These are phyloP conservation scores for Tetragonia tetragonoides DNA, from an alignment of 148 eudicot genomes.

Conservation along the genomic window DNA sequence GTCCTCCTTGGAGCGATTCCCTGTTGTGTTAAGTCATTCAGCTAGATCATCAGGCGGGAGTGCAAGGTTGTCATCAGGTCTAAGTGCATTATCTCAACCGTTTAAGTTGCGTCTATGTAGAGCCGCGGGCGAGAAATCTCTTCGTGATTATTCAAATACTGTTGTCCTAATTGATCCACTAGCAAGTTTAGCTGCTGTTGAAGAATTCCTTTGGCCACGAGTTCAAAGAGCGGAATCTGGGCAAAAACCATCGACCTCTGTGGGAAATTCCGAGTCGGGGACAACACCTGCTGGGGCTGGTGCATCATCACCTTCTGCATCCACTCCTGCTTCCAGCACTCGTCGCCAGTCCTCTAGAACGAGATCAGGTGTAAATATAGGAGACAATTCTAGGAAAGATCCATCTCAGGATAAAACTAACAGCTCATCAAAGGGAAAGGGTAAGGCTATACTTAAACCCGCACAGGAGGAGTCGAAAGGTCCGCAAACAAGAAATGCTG, in stretches of 20 bases:
- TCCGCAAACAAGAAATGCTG: constrained; percentile 88
- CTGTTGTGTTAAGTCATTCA: constrained; percentile 84
- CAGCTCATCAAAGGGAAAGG: constrained; percentile 79
- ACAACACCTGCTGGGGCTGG: constrained; percentile 58
- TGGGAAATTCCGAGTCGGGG: constrained; percentile 64
- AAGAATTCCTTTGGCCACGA: constrained; percentile 95
- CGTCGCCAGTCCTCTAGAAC: constrained; percentile 82
- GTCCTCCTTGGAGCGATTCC: constrained; percentile 92
- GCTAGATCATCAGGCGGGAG: constrained; percentile 77
- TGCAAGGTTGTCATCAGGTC: constrained; percentile 83
- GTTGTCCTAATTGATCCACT: constrained; percentile 93
- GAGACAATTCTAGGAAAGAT: constrained; percentile 55
- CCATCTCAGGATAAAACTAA: constrained; percentile 50
- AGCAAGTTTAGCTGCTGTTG: constrained; percentile 94
- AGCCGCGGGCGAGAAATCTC: constrained; percentile 88
- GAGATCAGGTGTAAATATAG: constrained; percentile 63
- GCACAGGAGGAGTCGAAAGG: constrained; percentile 67
- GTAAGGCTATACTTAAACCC: constrained; percentile 78
- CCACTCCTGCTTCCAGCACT: constrained; percentile 62
- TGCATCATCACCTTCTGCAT: constrained; percentile 57
- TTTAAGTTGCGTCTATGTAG: constrained; percentile 92
- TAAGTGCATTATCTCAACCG: constrained; percentile 85
- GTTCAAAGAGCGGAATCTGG: constrained; percentile 85
- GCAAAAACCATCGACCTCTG: constrained; percentile 63
- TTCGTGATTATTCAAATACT: constrained; percentile 95